Evolutionary conservation across 352 stramenopile species (phyloP).

Genomic region (Phytopythium mirpurense): DNA sequence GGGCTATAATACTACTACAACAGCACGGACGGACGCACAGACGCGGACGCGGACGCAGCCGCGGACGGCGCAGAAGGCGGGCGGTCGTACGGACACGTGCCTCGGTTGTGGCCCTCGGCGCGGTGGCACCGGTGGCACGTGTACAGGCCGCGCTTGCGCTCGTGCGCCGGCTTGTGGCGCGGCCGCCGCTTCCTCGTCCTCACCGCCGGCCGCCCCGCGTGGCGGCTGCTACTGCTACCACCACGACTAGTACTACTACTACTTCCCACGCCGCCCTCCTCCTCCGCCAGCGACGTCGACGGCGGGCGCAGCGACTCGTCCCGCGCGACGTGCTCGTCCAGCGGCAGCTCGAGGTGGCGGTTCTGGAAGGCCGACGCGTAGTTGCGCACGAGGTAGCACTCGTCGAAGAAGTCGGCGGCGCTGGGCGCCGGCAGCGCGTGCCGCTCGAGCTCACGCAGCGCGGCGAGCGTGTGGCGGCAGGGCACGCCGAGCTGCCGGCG

Average conservation of each 20-base stretch:
- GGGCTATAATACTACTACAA: no score
- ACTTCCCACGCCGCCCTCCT: background rate
- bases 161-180: slow-evolving; percentile 20
- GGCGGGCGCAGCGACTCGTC: slow-evolving; percentile 28
- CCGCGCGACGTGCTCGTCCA: slow-evolving; percentile 24
- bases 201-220: background rate
- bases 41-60: no score
- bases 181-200: slow-evolving; percentile 27
- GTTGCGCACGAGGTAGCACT: slow-evolving; percentile 41
- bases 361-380: slow-evolving; percentile 36
- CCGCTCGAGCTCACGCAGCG: slow-evolving; percentile 25
- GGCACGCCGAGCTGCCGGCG: slow-evolving; percentile 35
- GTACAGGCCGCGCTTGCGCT: slow-evolving; percentile 44
- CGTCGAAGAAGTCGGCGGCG: slow-evolving; percentile 39
- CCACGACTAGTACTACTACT: no score
- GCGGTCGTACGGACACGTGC: slow-evolving; percentile 42
- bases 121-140: slow-evolving; percentile 43
- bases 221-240: no score
- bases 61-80: no score
- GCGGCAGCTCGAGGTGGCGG: slow-evolving; percentile 32
- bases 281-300: slow-evolving; percentile 15
- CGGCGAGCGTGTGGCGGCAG: slow-evolving; percentile 37
- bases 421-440: slow-evolving; percentile 11
- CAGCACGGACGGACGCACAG: no score
- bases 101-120: slow-evolving; percentile 50